These are phyloP conservation scores for Erysiphe neolycopersici DNA, from an alignment of 2,329 filamentous ascomycete species.

Conservation along the genomic window DNA sequence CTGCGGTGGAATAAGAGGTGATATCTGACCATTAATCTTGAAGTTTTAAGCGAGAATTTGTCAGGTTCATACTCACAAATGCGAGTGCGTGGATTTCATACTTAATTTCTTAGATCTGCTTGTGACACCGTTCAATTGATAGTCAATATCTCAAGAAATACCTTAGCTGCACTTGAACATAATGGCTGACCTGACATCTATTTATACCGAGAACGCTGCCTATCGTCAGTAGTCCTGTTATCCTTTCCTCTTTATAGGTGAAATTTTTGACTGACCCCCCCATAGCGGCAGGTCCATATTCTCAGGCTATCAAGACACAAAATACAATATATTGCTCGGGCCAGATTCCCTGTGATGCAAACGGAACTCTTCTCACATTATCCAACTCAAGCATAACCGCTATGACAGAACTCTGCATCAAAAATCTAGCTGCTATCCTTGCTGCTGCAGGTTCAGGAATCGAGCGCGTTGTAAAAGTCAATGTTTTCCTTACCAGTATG, in stretches of 20 bases:
- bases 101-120: no score
- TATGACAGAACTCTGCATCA: constrained; percentile 37
- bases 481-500: constrained; percentile 52
- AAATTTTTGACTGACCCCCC: neutral
- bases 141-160: no score
- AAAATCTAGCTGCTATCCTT: constrained; percentile 44
- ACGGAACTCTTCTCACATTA: constrained; percentile 12
- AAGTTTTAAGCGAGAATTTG: no score
- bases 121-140: no score
- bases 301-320: constrained; percentile 38
- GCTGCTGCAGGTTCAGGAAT: constrained; percentile 30
- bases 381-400: constrained; percentile 35
- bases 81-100: no score
- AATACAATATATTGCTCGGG: constrained; percentile 41
- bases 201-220: constrained; percentile 14
- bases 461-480: constrained; percentile 66
- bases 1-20: no score
- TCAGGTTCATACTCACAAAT: no score
- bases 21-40: no score
- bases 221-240: constrained; percentile 8
- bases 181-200: constrained; percentile 13
- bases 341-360: constrained; percentile 14
- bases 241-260: neutral
- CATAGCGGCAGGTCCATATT: constrained; percentile 14
- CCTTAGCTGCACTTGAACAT: neutral